phyloP scores from a whole-genome alignment of 2,329 filamentous ascomycete genomes.

The Penicillium sclerotigenum region DNA sequence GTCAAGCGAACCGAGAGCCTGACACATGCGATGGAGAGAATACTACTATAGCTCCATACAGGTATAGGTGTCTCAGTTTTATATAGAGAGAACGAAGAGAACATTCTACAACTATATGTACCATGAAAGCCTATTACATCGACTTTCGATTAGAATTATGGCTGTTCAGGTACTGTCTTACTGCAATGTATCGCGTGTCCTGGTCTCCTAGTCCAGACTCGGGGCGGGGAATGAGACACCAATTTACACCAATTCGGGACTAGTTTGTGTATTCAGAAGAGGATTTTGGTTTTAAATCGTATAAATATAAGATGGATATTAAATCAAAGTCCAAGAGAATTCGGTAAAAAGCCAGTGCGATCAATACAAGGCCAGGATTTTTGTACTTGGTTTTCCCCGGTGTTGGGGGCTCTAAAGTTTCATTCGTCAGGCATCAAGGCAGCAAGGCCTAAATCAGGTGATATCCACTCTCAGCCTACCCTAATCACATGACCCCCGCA shows the following conservation, averaged over 20 bases:
- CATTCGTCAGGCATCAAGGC: background rate
- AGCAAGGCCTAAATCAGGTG: constrained; percentile 25
- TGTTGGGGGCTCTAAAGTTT: background rate
- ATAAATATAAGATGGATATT: background rate
- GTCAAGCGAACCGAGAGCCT: constrained; percentile 21
- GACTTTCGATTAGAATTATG: constrained; percentile 2
- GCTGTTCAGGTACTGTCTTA: constrained; percentile 8
- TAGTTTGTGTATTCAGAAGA: background rate
- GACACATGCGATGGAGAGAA: constrained; percentile 11
- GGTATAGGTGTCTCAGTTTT: background rate
- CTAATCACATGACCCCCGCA: constrained; percentile 32
- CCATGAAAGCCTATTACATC: background rate
- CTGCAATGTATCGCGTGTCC: background rate
- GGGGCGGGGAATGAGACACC: background rate
- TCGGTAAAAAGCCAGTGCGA: background rate
- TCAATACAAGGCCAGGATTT: background rate
- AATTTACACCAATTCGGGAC: background rate
- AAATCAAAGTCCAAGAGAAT: background rate
- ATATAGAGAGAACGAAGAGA: background rate
- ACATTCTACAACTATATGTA: background rate
- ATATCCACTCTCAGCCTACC: constrained; percentile 20
- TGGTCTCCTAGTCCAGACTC: background rate
- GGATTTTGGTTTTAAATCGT: background rate
- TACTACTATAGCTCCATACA: background rate
- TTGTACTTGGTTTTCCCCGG: background rate